These are phyloP conservation scores for Metschnikowia baotianmanensis DNA, from an alignment of 805 yeast genomes.

Conservation along the genomic window DNA sequence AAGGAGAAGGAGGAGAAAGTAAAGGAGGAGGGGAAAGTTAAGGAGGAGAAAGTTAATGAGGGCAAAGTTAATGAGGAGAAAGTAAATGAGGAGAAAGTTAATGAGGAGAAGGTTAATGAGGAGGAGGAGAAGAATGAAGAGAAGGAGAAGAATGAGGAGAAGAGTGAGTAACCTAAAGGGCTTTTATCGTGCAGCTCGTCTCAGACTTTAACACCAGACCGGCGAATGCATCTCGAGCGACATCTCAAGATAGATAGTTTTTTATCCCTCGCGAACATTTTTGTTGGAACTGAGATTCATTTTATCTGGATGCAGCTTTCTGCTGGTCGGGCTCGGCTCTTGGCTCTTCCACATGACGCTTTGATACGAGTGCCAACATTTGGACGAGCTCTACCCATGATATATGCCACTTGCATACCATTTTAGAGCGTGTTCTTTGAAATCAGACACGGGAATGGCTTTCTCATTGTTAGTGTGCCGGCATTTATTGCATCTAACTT, in stretches of 20 bases:
- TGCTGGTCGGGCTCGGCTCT: conserved; percentile 86
- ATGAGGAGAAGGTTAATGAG: too few species aligned
- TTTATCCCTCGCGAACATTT: too few species aligned
- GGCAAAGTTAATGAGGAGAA: too few species aligned
- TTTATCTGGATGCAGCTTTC: conserved; percentile 73
- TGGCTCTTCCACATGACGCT: conserved; percentile 98
- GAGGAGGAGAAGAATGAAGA: too few species aligned
- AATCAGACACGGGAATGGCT: conserved; percentile 39
- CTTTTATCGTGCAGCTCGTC: too few species aligned
- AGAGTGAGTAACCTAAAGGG: too few species aligned
- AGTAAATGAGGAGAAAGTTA: too few species aligned
- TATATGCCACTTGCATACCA: conserved; percentile 95
- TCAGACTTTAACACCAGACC: too few species aligned
- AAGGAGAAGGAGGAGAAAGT: not conserved
- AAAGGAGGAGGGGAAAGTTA: not conserved
- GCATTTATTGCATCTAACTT: conserved; percentile 53
- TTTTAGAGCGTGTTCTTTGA: conserved; percentile 79
- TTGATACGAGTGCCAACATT: conserved; percentile 79
- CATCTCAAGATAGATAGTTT: too few species aligned
- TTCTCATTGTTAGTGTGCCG: conserved; percentile 44
- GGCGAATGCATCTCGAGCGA: too few species aligned
- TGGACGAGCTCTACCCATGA: conserved; percentile 98
- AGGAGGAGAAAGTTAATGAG: not conserved
- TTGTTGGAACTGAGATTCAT: conserved; percentile 70
- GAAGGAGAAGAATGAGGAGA: too few species aligned